These are phyloP conservation scores for Nothophytophthora sp. DNA, from an alignment of 352 stramenopile species.

Conservation along the genomic window DNA sequence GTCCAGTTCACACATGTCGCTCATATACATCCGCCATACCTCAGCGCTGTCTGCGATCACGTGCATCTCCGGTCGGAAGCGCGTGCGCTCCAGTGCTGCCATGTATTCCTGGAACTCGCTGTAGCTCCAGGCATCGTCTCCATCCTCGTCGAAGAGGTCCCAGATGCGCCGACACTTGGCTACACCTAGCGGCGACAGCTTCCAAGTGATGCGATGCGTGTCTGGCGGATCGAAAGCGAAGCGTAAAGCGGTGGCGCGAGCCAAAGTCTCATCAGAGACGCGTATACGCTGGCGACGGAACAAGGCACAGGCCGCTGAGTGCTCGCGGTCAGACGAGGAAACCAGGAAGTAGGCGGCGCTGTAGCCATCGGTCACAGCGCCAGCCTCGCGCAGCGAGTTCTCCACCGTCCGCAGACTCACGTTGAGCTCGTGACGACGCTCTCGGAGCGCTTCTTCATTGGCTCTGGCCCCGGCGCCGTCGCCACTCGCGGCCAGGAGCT, in stretches of 20 bases:
- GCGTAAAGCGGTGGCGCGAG: constrained; percentile 15
- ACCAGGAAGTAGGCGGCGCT: constrained; percentile 55
- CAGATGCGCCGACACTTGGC: constrained; percentile 57
- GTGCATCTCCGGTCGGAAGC: constrained; percentile 24
- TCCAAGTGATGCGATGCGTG: constrained; percentile 30
- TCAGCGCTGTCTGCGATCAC: constrained; percentile 38
- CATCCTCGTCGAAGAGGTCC: constrained; percentile 52
- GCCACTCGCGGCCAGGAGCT: constrained; percentile 3
- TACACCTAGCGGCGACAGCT: constrained; percentile 36
- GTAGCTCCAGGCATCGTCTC: constrained; percentile 54
- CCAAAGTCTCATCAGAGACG: constrained; percentile 15
- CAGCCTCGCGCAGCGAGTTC: constrained; percentile 45
- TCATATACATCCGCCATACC: constrained; percentile 72
- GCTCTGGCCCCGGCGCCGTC: constrained; percentile 4
- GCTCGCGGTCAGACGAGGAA: constrained; percentile 19
- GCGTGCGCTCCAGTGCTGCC: constrained; percentile 28
- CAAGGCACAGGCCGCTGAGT: constrained; percentile 11
- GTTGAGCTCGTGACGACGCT: constrained; percentile 37
- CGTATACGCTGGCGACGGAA: constrained; percentile 30
- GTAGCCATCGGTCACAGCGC: constrained; percentile 58
- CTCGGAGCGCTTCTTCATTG: constrained; percentile 36
- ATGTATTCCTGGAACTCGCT: constrained; percentile 68
- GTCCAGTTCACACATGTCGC: constrained; percentile 48
- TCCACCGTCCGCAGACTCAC: constrained; percentile 36
- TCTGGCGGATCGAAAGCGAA: constrained; percentile 60